These are phyloP conservation scores for Cladosporium oxysporum DNA, from an alignment of 2,329 filamentous ascomycete species.

Conservation along the genomic window DNA sequence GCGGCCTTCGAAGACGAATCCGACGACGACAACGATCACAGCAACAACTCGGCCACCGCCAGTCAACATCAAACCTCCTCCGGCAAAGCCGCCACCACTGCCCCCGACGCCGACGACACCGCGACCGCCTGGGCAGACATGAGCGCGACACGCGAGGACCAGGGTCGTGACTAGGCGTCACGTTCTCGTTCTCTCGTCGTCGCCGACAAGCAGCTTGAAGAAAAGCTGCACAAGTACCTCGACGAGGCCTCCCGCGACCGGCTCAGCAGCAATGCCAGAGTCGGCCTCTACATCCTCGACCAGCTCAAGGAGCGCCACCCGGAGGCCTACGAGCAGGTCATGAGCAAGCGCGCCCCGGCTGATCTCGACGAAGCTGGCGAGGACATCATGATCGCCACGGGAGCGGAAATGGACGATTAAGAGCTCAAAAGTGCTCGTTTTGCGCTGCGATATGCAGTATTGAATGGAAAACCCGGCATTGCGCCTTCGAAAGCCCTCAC, in stretches of 20 bases:
- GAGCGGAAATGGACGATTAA: neutral
- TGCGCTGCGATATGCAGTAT: neutral
- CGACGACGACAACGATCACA: slow-evolving; percentile 39
- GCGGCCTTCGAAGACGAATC: slow-evolving; percentile 50
- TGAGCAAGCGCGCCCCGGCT: neutral
- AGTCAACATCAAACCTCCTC: slow-evolving; percentile 24
- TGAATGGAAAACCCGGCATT: neutral
- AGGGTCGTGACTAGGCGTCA: neutral
- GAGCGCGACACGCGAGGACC: neutral
- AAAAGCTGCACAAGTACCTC: neutral
- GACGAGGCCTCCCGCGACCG: neutral
- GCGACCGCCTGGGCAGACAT: neutral
- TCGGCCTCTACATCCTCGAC: neutral
- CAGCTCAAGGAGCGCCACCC: neutral
- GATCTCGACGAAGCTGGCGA: neutral
- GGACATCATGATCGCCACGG: neutral
- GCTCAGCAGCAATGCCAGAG: neutral
- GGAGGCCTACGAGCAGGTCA: neutral
- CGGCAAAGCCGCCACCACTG: neutral
- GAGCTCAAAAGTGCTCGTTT: neutral
- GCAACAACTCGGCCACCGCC: slow-evolving; percentile 31
- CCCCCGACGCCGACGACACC: neutral
- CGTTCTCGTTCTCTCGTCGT: neutral
- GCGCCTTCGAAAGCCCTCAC: neutral
- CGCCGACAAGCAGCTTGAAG: neutral